Evolutionary conservation across 306 rosid species (phyloP), one percentile per base, ranked within the genome.

Genomic region (Acacia acuminata): DNA sequence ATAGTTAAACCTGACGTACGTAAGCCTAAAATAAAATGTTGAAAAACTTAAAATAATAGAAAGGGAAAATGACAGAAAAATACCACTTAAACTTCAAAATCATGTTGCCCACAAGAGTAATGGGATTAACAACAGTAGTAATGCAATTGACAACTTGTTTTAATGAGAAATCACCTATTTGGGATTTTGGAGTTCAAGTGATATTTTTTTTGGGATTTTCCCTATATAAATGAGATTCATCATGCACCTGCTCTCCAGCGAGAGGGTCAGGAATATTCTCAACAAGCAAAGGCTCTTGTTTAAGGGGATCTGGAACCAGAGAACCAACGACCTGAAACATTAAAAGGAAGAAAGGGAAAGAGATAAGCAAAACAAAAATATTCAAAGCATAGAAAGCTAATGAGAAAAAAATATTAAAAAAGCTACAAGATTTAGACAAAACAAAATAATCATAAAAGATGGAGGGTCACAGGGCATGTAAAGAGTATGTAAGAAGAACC

Each of bases 241-340:
- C 40, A 73, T 82, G 30, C 85, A 96, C 98, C 99, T 96, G 99
- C 88, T 96, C 99, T 88, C 98, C 96, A 14, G 92, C 89, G 76
- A 96, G 96, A 82, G 92, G 96, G 84, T 96, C 96, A 1, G 97
- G 97, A 77, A 77, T 63, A 51, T 94, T 96, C 89, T 96, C 98
- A 27, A 86, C 92, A 78, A 91, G 91, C 84, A 96, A 83, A 72
- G 86, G 86, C 90, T 96, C 99, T 78, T 87, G 94, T 69, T 87
- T 92, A 81, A 80, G 58, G 38, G 94, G 94, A 86, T 92, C 87
- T 25, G 96, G 96, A 79, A 80, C 88, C 75, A 94, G 63, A 44
- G 89, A 83, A 48, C 88, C 88, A 63, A 90, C 66, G 75, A 83
- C 92, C 99, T 96, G 61, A 47, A 81, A 82, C 47, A 84, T 75